Base-by-base conservation (phyloP, 768 basidiomycete species). In the Mycena floridula region DNA sequence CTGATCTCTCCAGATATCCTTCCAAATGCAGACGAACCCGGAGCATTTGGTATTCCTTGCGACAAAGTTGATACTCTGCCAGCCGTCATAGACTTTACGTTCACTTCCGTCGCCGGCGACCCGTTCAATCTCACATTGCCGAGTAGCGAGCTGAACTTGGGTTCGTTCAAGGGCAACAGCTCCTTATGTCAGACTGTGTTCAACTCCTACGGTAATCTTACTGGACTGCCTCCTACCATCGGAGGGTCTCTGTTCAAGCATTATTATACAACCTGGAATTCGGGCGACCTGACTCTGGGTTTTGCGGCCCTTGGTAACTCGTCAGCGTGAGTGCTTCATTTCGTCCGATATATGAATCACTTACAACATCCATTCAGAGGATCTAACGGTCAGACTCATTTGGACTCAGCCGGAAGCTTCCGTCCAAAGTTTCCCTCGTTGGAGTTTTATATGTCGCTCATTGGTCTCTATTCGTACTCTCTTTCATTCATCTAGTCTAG, bases 11-110 rank as follows among this genome's bases (percentile, higher is more conserved):
- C 61, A 21, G 44, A 58, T 41, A 66, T 66, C 52, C 44, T 59
- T 52, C 56, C 64, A 22, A 59, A 58, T 51, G 30, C 44, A 4
- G 54, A 45, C n/a, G 56, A 59, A 48, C 55, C 60, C 5, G 63
- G 63, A 16, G 54, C 61, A 6, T 66, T 55, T 54, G 63, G 63
- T 35, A 54, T 60, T 44, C 44, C 64, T 2, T 66, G 64, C 59
- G 39, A 42, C 37, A 22, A 55, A 47, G 54, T 66, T 40, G 37
- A 38, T 32, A 44, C 49, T 11, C 56, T 64, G 23, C 51, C 57
- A 22, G 63, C 64, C 12, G 47, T 25, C 43, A 59, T 66, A 49
- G 52, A 54, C 41, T 39, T 35, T 7, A 35, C 32, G 18, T 7
- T 35, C 32, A 35, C 32, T 3, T 35, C 32, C 18, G 18, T 18